These are phyloP conservation scores for Dentipellis fragilis DNA, from an alignment of 768 basidiomycete genomes.

Conservation along the genomic window DNA sequence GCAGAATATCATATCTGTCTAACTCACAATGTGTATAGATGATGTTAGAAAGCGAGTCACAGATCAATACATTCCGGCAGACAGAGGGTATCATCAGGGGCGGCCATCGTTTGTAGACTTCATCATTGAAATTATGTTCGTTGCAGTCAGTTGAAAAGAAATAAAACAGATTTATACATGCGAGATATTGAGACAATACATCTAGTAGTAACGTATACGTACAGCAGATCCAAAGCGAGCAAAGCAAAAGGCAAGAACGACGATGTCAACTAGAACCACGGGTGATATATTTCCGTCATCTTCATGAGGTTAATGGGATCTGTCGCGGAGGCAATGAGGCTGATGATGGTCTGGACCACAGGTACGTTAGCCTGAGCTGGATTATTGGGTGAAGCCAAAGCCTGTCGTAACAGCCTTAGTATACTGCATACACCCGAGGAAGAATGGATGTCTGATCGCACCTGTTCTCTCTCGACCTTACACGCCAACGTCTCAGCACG, in stretches of 20 bases:
- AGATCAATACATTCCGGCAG: conserved; percentile 62
- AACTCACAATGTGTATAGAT: conserved; percentile 32
- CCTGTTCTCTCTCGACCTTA: conserved; percentile 78
- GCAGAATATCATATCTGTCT: not conserved
- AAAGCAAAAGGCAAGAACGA: not conserved
- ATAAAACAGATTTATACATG: not conserved
- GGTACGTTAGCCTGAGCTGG: conserved; percentile 33
- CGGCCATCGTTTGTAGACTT: conserved; percentile 11
- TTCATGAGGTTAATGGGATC: conserved; percentile 78
- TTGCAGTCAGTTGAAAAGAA: not conserved
- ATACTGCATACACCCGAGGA: not conserved
- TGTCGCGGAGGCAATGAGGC: conserved; percentile 76
- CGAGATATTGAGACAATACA: not conserved
- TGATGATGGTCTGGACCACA: conserved; percentile 74
- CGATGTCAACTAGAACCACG: conserved; percentile 57
- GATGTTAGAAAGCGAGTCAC: conserved; percentile 63
- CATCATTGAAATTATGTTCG: conserved; percentile 3
- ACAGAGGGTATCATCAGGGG: conserved; percentile 49
- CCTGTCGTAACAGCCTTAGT: conserved; percentile 12
- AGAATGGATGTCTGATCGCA: conserved; percentile 20
- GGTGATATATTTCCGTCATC: conserved; percentile 77
- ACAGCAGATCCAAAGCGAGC: not conserved
- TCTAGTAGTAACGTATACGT: not conserved
- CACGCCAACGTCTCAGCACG: conserved; percentile 79
- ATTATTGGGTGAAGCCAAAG: conserved; percentile 22